Evolutionary conservation across 2,329 filamentous ascomycete species (phyloP).

Genomic region (Allantophomopsis cytisporea): DNA sequence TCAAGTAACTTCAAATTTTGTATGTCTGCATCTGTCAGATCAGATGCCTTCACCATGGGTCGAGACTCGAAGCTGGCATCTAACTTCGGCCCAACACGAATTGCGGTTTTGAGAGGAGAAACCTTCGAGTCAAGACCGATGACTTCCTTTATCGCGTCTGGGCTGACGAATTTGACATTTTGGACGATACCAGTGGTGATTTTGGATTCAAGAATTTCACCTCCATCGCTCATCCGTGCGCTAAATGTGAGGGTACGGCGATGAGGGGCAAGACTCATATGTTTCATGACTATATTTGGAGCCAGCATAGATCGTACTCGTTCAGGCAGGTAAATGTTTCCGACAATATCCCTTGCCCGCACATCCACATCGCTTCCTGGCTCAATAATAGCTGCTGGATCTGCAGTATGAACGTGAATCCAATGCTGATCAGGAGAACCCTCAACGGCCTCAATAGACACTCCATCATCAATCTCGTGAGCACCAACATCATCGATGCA

Average conservation of each 20-base stretch:
- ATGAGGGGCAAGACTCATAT: conserved; percentile 38
- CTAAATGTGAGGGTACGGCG: conserved; percentile 48
- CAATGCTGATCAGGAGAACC: conserved; percentile 40
- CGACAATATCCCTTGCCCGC: conserved; percentile 44
- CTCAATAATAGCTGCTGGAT: conserved; percentile 58
- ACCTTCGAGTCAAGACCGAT: conserved; percentile 2
- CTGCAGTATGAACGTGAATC: conserved; percentile 69
- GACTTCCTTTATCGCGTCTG: conserved; percentile 28
- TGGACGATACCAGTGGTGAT: conserved; percentile 38
- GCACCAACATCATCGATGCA: conserved; percentile 59
- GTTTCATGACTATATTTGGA: conserved; percentile 27
- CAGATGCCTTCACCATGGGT: not conserved
- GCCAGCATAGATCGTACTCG: conserved; percentile 45
- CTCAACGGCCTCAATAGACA: conserved; percentile 53
- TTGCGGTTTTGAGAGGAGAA: conserved; percentile 10
- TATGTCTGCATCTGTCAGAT: not conserved
- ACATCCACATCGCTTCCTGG: conserved; percentile 42
- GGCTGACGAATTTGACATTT: conserved; percentile 43
- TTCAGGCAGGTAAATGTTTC: conserved; percentile 47
- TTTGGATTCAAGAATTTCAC: conserved; percentile 37
- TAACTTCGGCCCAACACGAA: conserved; percentile 15
- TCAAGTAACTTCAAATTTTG: not conserved
- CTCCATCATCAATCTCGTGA: conserved; percentile 63
- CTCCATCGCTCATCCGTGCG: conserved; percentile 36
- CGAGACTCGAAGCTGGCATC: not conserved